phyloP scores from a whole-genome alignment of 495 filamentous ascomycete species.

The Aspergillus mulundensis region DNA sequence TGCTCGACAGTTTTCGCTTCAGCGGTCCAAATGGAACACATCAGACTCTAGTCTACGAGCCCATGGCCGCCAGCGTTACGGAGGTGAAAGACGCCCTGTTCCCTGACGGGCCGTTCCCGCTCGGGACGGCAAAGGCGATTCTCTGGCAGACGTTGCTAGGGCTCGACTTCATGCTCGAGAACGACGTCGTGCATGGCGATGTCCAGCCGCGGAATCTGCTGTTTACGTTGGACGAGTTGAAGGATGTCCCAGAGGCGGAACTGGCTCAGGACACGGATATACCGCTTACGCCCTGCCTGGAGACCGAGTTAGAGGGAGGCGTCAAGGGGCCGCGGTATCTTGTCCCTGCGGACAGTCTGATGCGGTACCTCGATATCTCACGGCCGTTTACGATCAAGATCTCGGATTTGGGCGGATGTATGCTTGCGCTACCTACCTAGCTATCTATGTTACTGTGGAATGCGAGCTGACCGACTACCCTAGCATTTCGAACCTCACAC shows the following conservation, averaged over 20 bases:
- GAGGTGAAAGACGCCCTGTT: constrained; percentile 3
- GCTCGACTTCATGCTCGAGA: constrained; percentile 34
- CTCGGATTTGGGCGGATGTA: constrained; percentile 37
- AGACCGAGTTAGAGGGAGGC: constrained; percentile 12
- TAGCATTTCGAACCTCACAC: constrained; percentile 28
- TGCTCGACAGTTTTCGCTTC: background rate
- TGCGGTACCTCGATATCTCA: constrained; percentile 12
- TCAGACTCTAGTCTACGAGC: background rate
- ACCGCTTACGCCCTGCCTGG: background rate
- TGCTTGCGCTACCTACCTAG: too few relatives aligned
- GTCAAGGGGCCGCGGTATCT: constrained; percentile 27
- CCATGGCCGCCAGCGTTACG: background rate
- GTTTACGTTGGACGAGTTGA: constrained; percentile 20
- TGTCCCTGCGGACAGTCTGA: constrained; percentile 25
- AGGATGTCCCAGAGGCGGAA: background rate
- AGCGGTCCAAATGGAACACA: background rate
- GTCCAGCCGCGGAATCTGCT: constrained; percentile 39
- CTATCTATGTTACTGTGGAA: too few relatives aligned
- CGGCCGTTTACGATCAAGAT: constrained; percentile 30
- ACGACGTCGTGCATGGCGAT: constrained; percentile 38
- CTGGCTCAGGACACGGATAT: constrained; percentile 1
- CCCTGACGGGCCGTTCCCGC: background rate
- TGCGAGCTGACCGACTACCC: too few relatives aligned
- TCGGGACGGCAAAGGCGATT: constrained; percentile 32
- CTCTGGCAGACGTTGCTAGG: constrained; percentile 33